phyloP scores from a whole-genome alignment of 2,329 filamentous ascomycete genomes.

The Penicillium paneum region DNA sequence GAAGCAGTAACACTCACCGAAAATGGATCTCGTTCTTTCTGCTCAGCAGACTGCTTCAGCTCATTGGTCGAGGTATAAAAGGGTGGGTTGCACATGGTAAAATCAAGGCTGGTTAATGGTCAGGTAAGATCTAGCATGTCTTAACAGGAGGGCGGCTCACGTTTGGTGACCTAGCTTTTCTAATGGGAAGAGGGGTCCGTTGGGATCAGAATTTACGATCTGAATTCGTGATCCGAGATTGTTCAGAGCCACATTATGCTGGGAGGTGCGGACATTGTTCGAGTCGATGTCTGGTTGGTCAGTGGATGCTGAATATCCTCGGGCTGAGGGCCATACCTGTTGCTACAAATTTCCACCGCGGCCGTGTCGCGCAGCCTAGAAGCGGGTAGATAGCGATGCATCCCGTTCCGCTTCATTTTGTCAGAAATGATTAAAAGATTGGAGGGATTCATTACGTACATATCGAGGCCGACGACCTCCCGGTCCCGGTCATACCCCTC shows the following conservation, averaged over 20 bases:
- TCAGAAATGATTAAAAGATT: constrained; percentile 12
- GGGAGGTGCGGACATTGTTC: constrained; percentile 64
- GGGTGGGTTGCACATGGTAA: constrained; percentile 91
- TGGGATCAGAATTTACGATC: constrained; percentile 54
- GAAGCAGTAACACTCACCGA: constrained; percentile 53
- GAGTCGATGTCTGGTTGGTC: constrained; percentile 65
- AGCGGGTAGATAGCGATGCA: constrained; percentile 90
- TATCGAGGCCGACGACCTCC: constrained; percentile 69
- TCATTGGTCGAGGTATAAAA: constrained; percentile 79
- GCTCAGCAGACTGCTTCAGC: constrained; percentile 60
- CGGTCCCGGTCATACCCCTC: constrained; percentile 54
- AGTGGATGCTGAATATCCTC: not conserved
- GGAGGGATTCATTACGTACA: constrained; percentile 45
- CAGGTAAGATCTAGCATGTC: not conserved
- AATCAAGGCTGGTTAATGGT: constrained; percentile 58
- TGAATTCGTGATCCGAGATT: constrained; percentile 61
- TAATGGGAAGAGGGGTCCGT: constrained; percentile 62
- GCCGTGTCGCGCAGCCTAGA: constrained; percentile 66
- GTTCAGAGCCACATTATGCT: constrained; percentile 66
- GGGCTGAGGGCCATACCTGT: constrained; percentile 48
- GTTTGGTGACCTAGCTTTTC: constrained; percentile 37
- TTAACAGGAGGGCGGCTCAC: constrained; percentile 6
- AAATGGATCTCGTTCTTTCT: constrained; percentile 66
- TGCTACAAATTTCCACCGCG: constrained; percentile 68
- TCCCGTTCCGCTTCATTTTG: constrained; percentile 65